Conservation (phyloP, 1,139 yeast species). For the Yamadazyma triangularis region DNA sequence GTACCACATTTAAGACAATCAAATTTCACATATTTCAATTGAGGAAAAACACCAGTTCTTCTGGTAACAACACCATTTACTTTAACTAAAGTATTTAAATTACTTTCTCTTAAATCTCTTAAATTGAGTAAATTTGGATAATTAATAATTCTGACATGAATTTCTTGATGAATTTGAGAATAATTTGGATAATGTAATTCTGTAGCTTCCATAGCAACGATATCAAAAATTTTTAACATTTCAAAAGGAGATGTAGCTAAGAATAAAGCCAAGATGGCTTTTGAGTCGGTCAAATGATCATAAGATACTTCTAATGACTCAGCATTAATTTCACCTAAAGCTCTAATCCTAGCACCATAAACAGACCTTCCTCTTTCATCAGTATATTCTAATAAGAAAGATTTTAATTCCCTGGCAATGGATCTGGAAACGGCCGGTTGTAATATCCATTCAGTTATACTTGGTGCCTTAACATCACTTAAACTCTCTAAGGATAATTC, state of each 20-base stretch:
- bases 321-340: conserved; percentile 89
- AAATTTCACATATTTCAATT: conserved; percentile 87
- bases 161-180: conserved; percentile 87
- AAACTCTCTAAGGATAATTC: conserved; percentile 82
- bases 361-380: conserved; percentile 92
- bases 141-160: conserved; percentile 86
- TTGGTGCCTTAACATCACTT: conserved; percentile 86
- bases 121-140: conserved; percentile 71
- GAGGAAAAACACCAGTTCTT: conserved; percentile 98
- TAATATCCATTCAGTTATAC: conserved; percentile 89
- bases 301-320: conserved; percentile 89
- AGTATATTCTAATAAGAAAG: conserved; percentile 85
- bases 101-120: conserved; percentile 84
- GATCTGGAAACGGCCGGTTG: conserved; percentile 93
- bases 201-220: conserved; percentile 97
- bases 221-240: conserved; percentile 81
- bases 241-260: conserved; percentile 89
- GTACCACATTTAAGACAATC: conserved; percentile 92
- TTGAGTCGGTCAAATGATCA: conserved; percentile 79
- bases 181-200: conserved; percentile 94
- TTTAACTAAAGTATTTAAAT: conserved; percentile 79
- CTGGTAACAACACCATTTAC: conserved; percentile 95
- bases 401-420: conserved; percentile 85
- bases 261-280: conserved; percentile 87
- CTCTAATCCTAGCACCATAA: conserved; percentile 89